These are phyloP conservation scores for Phoma sp. DNA, from an alignment of 2,329 filamentous ascomycete genomes.

Conservation along the genomic window DNA sequence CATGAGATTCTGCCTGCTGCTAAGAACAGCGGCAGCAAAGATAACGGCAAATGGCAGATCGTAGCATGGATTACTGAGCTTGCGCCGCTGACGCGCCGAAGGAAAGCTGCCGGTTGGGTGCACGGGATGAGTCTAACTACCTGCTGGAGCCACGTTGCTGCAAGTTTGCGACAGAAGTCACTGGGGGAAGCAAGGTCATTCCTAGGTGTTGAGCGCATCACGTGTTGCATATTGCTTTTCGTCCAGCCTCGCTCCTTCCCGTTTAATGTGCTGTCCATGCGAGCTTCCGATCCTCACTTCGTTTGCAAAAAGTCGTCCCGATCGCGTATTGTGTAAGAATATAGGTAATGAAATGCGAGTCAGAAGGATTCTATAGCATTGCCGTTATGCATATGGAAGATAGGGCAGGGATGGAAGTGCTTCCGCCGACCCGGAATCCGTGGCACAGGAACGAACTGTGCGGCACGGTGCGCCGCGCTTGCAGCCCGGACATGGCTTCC, in stretches of 20 bases:
- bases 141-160: constrained; percentile 33
- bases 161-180: background rate
- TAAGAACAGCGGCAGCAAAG: background rate
- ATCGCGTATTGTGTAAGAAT: background rate
- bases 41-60: constrained; percentile 6
- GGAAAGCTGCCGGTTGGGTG: constrained; percentile 43
- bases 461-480: constrained; percentile 6
- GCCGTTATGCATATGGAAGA: background rate
- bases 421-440: constrained; percentile 7
- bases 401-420: background rate
- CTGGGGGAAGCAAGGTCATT: constrained; percentile 1
- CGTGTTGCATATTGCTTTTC: background rate
- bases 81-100: constrained; percentile 27
- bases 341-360: background rate
- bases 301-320: background rate
- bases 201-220: background rate
- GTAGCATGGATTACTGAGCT: constrained; percentile 4
- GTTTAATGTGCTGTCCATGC: background rate
- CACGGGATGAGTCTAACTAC: constrained; percentile 18
- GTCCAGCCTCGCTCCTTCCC: background rate
- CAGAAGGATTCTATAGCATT: background rate
- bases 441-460: background rate
- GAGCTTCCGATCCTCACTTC: background rate
- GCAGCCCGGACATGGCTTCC: constrained; percentile 1
- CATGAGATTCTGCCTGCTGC: background rate